Evolutionary conservation across 768 basidiomycete genomes (phyloP), one percentile per base, ranked within the genome.

Genomic region (Mrakia gelida): DNA sequence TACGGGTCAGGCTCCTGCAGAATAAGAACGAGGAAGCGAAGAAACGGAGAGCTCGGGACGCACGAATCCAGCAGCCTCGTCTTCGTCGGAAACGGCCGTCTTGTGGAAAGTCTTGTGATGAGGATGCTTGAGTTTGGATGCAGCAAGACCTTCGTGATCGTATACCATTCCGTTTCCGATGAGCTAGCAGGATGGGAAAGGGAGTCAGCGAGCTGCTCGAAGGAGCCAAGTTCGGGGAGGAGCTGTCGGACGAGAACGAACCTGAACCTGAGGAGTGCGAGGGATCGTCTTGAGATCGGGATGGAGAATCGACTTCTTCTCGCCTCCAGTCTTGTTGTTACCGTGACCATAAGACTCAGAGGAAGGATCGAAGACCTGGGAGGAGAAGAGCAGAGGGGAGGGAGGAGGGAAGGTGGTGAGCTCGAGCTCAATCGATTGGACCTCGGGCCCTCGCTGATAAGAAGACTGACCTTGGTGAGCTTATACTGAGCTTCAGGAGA

Each of bases 221-320:
- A 41, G 38, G 34, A 18, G 28, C 63, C 32, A 6, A 32, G 10
- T 18, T 38, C 38, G 38, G 11, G 52, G 72, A 73, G 52, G 23
- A 13, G 16, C 52, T 7, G 41, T 72, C 8, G 32, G 21, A 10
- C 15, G 9, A 11, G 21, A 23, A 68, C 75, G 63, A 10, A 75
- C 73, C 83, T 96, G 94, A 1, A 96, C 94, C 82, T 95, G 92
- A 0, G 92, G 92, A 1, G 92, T 90, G 32, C 91, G 88, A 0
- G 94, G 93, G 79, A 96, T 93, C 56, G 92, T 94, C 87, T 94
- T 95, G 81, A 95, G 88, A 83, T 94, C 92, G 0, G 93, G 92
- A 82, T 94, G 92, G 21, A 94, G 89, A 81, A 95, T 91, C 5
- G 93, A 94, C 82, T 91, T 91, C 81, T 87, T 88, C 30, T 90